Conservation (phyloP, 1,284 basidiomycete genomes). For the Peniophora sp. region DNA sequence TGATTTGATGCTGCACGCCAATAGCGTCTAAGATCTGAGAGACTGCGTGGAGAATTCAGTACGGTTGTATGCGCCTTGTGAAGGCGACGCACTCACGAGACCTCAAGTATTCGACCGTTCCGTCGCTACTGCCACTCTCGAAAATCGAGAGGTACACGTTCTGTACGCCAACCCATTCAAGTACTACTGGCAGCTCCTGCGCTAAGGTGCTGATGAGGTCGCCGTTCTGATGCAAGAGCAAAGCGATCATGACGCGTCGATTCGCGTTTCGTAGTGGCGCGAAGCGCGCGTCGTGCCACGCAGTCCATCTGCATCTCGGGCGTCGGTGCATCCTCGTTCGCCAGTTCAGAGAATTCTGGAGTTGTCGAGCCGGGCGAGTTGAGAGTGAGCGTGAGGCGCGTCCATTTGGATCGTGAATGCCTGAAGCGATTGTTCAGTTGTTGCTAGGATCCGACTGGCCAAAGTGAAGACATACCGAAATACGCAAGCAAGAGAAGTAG, state of each 20-base stretch:
- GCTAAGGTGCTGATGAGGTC: slow-evolving; percentile 12
- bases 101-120: slow-evolving; percentile 14
- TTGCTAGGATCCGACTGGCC: no score
- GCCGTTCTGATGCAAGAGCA: neutral
- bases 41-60: no score
- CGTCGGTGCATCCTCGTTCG: neutral
- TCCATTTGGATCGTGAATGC: no score
- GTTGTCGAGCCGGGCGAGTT: no score
- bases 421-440: no score
- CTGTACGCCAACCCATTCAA: slow-evolving; percentile 11
- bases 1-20: neutral
- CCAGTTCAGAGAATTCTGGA: no score
- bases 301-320: neutral
- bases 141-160: slow-evolving; percentile 16
- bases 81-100: slow-evolving; percentile 2
- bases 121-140: slow-evolving; percentile 20
- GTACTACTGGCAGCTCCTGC: slow-evolving; percentile 12
- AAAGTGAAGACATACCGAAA: no score
- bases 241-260: neutral
- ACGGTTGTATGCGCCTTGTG: neutral
- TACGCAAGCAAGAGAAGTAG: no score
- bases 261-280: neutral
- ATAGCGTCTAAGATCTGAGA: neutral
- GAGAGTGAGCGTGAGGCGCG: no score
- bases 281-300: neutral